Evolutionary conservation across 352 stramenopile species (phyloP).

Genomic region (Phytophthora multivora): DNA sequence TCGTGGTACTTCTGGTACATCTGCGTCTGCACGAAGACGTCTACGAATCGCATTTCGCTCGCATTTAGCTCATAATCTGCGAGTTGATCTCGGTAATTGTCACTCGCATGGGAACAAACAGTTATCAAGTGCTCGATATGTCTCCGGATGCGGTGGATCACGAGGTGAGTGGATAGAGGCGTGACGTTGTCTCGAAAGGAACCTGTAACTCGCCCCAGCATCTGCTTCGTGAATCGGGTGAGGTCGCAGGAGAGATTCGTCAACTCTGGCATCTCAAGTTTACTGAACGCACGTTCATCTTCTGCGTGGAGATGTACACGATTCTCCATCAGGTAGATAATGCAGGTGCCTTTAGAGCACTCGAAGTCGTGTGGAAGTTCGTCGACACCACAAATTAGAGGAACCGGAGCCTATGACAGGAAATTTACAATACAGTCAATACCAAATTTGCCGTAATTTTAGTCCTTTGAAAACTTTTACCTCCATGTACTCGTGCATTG

Average conservation of each 20-base stretch:
- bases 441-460: background rate
- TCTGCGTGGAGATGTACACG: constrained; percentile 42
- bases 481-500: constrained; percentile 64
- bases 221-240: constrained; percentile 40
- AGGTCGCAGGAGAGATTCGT: constrained; percentile 42
- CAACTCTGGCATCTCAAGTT: constrained; percentile 33
- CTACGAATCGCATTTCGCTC: constrained; percentile 31
- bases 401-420: constrained; percentile 44
- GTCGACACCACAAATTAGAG: constrained; percentile 57
- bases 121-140: constrained; percentile 49
- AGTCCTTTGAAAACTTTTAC: constrained; percentile 11
- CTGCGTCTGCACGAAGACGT: constrained; percentile 44
- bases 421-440: constrained; percentile 2
- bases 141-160: constrained; percentile 50
- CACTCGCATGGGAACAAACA: constrained; percentile 10
- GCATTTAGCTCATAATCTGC: constrained; percentile 4
- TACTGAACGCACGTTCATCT: constrained; percentile 24
- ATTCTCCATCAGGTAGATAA: constrained; percentile 40
- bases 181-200: constrained; percentile 29
- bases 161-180: constrained; percentile 44
- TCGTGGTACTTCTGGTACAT: constrained; percentile 66
- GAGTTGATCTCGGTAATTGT: background rate
- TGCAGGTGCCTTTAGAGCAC: constrained; percentile 39
- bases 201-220: constrained; percentile 27
- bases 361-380: constrained; percentile 44